Conservation (phyloP, 371 early-diverging fungal genomes). For the Mortierella sp. region DNA sequence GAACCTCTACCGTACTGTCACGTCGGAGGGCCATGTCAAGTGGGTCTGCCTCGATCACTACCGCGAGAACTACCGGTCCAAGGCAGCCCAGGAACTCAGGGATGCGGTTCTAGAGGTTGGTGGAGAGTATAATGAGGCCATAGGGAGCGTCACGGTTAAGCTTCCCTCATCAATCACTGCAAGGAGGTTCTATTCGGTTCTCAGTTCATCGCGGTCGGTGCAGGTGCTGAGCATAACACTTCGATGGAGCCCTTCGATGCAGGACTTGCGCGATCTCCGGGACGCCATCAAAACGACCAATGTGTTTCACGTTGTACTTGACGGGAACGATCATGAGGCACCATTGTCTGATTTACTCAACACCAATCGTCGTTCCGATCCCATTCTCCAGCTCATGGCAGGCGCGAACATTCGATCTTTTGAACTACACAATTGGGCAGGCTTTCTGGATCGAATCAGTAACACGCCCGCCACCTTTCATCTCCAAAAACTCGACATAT, state of each 20-base stretch:
- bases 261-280: slow-evolving; percentile 10
- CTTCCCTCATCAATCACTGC: not conserved
- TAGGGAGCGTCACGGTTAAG: not conserved
- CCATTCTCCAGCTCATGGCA: slow-evolving; percentile 12
- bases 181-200: slow-evolving; percentile 1
- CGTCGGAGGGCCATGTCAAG: not conserved
- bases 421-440: not conserved
- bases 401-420: not conserved
- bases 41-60: not conserved
- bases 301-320: not conserved
- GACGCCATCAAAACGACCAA: not conserved
- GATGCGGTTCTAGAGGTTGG: not conserved
- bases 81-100: not conserved
- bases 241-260: slow-evolving; percentile 6
- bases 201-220: not conserved
- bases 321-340: not conserved
- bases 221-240: slow-evolving; percentile 11
- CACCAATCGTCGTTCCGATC: slow-evolving; percentile 14
- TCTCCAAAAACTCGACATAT: not conserved
- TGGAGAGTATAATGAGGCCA: not conserved
- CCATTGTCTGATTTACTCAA: not conserved
- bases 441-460: slow-evolving; percentile 4
- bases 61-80: not conserved
- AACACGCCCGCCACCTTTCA: not conserved
- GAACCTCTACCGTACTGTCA: not conserved